Conservation (phyloP, 176 grass and related monocot genomes). For the Eragrostis curvula region DNA sequence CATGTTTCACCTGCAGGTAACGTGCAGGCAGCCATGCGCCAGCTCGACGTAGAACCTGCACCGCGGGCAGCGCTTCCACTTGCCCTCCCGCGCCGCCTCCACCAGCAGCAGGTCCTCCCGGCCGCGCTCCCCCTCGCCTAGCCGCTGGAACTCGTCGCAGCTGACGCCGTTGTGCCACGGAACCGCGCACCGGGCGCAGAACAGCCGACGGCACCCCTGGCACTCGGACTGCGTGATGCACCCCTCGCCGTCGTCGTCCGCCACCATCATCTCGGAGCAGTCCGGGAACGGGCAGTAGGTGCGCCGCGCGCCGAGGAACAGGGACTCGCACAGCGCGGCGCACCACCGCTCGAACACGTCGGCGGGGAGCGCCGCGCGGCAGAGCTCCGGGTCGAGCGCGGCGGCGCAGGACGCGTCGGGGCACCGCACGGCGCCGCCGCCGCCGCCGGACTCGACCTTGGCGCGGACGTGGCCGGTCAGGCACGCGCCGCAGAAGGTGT, state of each 20-base stretch:
- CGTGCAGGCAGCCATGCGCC: conserved; percentile 61
- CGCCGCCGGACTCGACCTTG: conserved; percentile 57
- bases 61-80: conserved; percentile 69
- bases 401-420: conserved; percentile 52
- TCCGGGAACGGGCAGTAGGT: conserved; percentile 71
- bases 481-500: conserved; percentile 68
- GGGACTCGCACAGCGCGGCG: conserved; percentile 51
- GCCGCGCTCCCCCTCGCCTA: conserved; percentile 47
- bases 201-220: conserved; percentile 57
- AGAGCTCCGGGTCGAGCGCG: conserved; percentile 46
- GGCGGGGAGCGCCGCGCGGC: conserved; percentile 20
- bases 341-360: conserved; percentile 64
- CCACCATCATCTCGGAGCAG: conserved; percentile 70
- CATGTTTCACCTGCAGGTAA: conserved; percentile 72
- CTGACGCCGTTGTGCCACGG: conserved; percentile 66
- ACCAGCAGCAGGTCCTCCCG: conserved; percentile 64
- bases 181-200: conserved; percentile 63
- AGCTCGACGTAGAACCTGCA: conserved; percentile 79
- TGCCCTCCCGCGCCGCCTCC: conserved; percentile 55
- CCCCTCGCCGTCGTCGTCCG: conserved; percentile 33
- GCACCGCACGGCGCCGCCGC: conserved; percentile 49
- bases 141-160: conserved; percentile 52
- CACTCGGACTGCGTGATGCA: conserved; percentile 65
- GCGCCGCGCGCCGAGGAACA: conserved; percentile 44
- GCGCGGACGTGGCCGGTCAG: conserved; percentile 55